phyloP scores from a whole-genome alignment of 306 rosid species.

The Medicago arabica region DNA sequence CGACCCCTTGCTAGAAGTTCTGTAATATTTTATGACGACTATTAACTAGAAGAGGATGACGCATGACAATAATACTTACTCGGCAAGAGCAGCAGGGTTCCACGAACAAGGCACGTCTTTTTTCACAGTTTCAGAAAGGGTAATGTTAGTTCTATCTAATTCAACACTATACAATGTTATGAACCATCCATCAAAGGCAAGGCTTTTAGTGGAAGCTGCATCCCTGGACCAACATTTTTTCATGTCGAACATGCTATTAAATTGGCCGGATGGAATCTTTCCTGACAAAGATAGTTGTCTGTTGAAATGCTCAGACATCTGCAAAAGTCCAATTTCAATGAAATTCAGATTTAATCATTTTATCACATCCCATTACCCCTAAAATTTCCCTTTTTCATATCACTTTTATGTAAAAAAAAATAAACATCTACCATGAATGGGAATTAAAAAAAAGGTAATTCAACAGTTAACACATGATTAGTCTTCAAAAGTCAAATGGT shows the following conservation, averaged over 20 bases:
- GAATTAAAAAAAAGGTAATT: background rate
- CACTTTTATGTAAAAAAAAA: background rate
- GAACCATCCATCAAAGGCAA: conserved; percentile 84
- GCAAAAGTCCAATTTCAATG: conserved; percentile 36
- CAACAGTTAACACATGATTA: background rate
- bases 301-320: conserved; percentile 93
- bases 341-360: conserved; percentile 35
- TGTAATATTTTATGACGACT: conserved; percentile 7
- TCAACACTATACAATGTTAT: conserved; percentile 73
- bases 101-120: conserved; percentile 76
- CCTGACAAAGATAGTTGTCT: conserved; percentile 65
- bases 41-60: background rate
- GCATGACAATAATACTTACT: conserved; percentile 52
- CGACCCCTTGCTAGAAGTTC: too few species aligned
- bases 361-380: background rate
- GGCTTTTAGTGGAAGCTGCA: conserved; percentile 65
- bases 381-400: background rate
- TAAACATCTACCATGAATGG: background rate
- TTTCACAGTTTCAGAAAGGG: conserved; percentile 64
- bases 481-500: conserved; percentile 15
- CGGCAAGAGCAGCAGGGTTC: conserved; percentile 89
- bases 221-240: conserved; percentile 77
- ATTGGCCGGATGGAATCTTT: conserved; percentile 83
- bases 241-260: conserved; percentile 76
- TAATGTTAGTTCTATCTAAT: conserved; percentile 61